Evolutionary conservation across 1,139 yeast genomes (phyloP).

Genomic region (Debaryomyces nepalensis): DNA sequence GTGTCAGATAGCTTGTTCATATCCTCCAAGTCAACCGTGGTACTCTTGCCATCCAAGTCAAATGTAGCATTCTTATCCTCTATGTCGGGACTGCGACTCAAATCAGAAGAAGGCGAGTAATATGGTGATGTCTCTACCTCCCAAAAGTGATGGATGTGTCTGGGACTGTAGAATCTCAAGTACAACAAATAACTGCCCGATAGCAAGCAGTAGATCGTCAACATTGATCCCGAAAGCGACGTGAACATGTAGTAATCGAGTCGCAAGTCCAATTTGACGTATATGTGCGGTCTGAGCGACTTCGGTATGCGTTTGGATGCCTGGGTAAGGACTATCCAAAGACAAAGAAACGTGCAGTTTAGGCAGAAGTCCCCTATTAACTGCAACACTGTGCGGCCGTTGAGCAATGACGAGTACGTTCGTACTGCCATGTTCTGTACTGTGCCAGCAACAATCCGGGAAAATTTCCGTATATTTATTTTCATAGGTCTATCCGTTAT

Average conservation of each 20-base stretch:
- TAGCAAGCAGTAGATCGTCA: slow-evolving; percentile 16
- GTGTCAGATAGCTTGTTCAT: background rate
- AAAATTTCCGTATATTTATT: slow-evolving; percentile 2
- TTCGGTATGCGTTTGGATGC: slow-evolving; percentile 13
- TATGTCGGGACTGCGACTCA: background rate
- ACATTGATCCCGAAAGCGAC: slow-evolving; percentile 13
- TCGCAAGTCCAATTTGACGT: slow-evolving; percentile 50
- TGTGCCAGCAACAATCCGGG: background rate
- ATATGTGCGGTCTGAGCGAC: slow-evolving; percentile 33
- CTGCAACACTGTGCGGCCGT: slow-evolving; percentile 10
- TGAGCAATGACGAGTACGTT: slow-evolving; percentile 5
- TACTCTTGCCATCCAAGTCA: slow-evolving; percentile 2
- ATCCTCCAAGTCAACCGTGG: background rate
- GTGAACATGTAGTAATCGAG: slow-evolving; percentile 44
- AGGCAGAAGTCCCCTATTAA: slow-evolving; percentile 6
- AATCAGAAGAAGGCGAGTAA: slow-evolving; percentile 3
- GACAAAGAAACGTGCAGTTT: slow-evolving; percentile 11
- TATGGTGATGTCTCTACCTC: slow-evolving; percentile 3
- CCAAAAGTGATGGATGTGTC: slow-evolving; percentile 11
- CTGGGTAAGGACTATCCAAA: slow-evolving; percentile 12
- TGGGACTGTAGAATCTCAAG: slow-evolving; percentile 17
- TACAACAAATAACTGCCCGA: slow-evolving; percentile 21
- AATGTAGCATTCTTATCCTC: slow-evolving; percentile 5
- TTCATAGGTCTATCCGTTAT: slow-evolving; percentile 4
- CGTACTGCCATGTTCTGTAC: background rate